A percentile compares a stretch with the other conserved stretches of the same genome.
These are phyloP conservation scores for Aspergillus oerlinghausenensis DNA, from an alignment of 2,329 filamentous ascomycete species.

Conservation along the genomic window DNA sequence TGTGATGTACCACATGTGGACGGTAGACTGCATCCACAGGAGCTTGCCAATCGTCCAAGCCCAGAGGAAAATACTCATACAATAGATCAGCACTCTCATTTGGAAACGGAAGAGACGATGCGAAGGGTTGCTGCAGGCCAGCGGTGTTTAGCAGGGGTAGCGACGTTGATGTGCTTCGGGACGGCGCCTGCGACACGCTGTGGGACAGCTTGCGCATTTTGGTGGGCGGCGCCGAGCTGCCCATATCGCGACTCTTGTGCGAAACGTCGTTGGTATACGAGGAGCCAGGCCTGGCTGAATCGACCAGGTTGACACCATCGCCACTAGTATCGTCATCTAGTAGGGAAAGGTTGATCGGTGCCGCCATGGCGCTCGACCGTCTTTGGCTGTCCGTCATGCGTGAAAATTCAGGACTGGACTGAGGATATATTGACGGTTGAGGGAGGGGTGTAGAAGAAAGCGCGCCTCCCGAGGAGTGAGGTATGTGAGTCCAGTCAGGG, in stretches of 20 bases:
- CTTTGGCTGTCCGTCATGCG: conserved; percentile 38
- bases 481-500: conserved; percentile 35
- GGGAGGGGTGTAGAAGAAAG: conserved; percentile 18
- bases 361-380: conserved; percentile 32
- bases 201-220: conserved; percentile 38
- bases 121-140: conserved; percentile 47
- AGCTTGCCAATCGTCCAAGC: conserved; percentile 85
- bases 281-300: conserved; percentile 14
- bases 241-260: conserved; percentile 24
- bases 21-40: conserved; percentile 86
- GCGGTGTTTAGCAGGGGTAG: conserved; percentile 30
- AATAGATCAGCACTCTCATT: conserved; percentile 73
- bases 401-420: conserved; percentile 51
- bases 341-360: conserved; percentile 53
- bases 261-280: conserved; percentile 23
- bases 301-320: conserved; percentile 29
- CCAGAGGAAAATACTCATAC: conserved; percentile 93
- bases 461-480: conserved; percentile 18
- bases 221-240: conserved; percentile 30
- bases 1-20: conserved; percentile 91
- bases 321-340: conserved; percentile 54
- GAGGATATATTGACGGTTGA: conserved; percentile 42
- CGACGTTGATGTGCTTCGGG: conserved; percentile 28
- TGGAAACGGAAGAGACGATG: conserved; percentile 47
- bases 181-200: conserved; percentile 22